These are phyloP conservation scores for Schwanniomyces sp. DNA, from an alignment of 805 yeast species.

Conservation along the genomic window DNA sequence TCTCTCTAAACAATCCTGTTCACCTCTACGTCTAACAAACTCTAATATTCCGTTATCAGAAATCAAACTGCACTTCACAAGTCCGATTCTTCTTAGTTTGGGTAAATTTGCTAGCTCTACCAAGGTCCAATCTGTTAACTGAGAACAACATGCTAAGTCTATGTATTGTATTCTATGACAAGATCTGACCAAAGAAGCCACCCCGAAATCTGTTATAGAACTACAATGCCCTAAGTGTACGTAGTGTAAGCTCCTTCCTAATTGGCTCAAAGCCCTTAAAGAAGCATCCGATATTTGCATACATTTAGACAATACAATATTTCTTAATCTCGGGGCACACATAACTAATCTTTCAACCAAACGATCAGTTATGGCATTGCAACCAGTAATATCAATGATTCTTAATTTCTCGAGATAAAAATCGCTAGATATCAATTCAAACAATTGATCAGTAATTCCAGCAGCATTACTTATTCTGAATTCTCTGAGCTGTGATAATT, in stretches of 20 bases:
- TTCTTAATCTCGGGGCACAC: slow-evolving; percentile 82
- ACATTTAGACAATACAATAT: slow-evolving; percentile 89
- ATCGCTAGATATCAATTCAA: slow-evolving; percentile 51
- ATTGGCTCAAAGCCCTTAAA: slow-evolving; percentile 62
- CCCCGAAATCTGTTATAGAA: slow-evolving; percentile 87
- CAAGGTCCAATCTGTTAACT: slow-evolving; percentile 80
- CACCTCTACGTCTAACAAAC: slow-evolving; percentile 65
- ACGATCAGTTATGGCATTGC: slow-evolving; percentile 76
- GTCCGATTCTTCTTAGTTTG: slow-evolving; percentile 82
- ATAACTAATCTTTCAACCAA: slow-evolving; percentile 69
- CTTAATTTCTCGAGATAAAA: slow-evolving; percentile 64
- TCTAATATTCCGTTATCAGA: slow-evolving; percentile 80
- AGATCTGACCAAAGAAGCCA: slow-evolving; percentile 64
- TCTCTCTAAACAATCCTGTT: slow-evolving; percentile 82
- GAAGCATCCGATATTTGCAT: slow-evolving; percentile 81
- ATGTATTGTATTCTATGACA: slow-evolving; percentile 89
- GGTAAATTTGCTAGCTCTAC: slow-evolving; percentile 75
- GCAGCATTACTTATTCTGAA: slow-evolving; percentile 75
- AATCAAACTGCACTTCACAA: slow-evolving; percentile 86
- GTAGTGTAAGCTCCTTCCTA: slow-evolving; percentile 82
- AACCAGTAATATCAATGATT: slow-evolving; percentile 81
- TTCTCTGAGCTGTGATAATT: slow-evolving; percentile 75
- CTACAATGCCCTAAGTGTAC: slow-evolving; percentile 94
- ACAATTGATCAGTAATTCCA: slow-evolving; percentile 66
- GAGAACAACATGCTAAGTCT: slow-evolving; percentile 92